These are phyloP conservation scores for Sabuloglossum arenarium DNA, from an alignment of 495 filamentous ascomycete species.

Conservation along the genomic window DNA sequence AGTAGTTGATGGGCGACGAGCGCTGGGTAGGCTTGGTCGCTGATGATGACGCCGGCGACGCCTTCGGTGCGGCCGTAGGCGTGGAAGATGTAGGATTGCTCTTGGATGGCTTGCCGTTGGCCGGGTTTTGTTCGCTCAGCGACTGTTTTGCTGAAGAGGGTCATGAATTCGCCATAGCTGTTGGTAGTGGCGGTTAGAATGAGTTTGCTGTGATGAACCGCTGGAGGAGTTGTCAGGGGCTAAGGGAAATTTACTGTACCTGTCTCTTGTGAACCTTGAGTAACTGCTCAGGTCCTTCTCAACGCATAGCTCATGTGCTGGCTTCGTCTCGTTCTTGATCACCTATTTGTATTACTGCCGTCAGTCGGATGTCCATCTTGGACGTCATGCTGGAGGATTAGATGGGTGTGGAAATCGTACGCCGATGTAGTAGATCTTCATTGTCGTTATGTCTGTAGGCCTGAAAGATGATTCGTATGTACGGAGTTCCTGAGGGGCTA, in stretches of 20 bases:
- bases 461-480: neutral
- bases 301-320: slow-evolving; percentile 58
- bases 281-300: slow-evolving; percentile 67
- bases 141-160: slow-evolving; percentile 33
- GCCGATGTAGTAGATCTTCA: slow-evolving; percentile 91
- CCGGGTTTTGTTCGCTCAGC: slow-evolving; percentile 74
- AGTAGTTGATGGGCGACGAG: slow-evolving; percentile 88
- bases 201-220: neutral
- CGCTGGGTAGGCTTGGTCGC: slow-evolving; percentile 72
- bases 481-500: neutral
- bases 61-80: slow-evolving; percentile 77
- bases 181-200: neutral
- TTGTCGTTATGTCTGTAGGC: slow-evolving; percentile 18
- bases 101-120: slow-evolving; percentile 76
- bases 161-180: slow-evolving; percentile 33
- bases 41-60: slow-evolving; percentile 72
- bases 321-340: slow-evolving; percentile 59
- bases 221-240: neutral
- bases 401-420: slow-evolving; percentile 26
- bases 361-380: neutral
- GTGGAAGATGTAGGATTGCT: slow-evolving; percentile 80
- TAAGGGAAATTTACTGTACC: slow-evolving; percentile 20
- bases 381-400: neutral
- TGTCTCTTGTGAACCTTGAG: slow-evolving; percentile 55
- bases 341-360: slow-evolving; percentile 27